Conservation (phyloP, 306 rosid species). For the Mimosa bimucronata region DNA sequence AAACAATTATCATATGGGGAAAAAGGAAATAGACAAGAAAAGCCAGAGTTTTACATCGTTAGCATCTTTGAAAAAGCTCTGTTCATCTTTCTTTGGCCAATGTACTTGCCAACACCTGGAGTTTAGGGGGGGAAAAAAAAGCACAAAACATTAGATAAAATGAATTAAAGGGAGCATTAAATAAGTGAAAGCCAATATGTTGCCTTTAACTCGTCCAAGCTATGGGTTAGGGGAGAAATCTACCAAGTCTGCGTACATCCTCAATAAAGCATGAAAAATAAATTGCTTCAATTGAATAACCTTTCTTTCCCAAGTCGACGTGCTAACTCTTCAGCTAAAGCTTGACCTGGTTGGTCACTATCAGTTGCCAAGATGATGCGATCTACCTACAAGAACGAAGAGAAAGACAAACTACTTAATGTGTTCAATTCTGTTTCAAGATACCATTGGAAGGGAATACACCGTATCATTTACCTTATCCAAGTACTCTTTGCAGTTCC, state of each 20-base stretch:
- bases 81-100: slow-evolving; percentile 59
- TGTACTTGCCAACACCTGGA: slow-evolving; percentile 52
- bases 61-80: slow-evolving; percentile 52
- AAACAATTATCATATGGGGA: neutral
- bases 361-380: slow-evolving; percentile 58
- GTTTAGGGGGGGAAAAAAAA: neutral
- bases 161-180: neutral
- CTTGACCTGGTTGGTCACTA: slow-evolving; percentile 55
- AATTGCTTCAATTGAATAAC: slow-evolving; percentile 33
- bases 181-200: slow-evolving; percentile 10
- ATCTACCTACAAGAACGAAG: slow-evolving; percentile 40
- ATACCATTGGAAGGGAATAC: slow-evolving; percentile 27
- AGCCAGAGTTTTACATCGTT: slow-evolving; percentile 48
- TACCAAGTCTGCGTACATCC: neutral
- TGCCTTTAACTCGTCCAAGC: slow-evolving; percentile 7
- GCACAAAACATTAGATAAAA: neutral
- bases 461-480: slow-evolving; percentile 62
- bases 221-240: neutral
- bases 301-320: slow-evolving; percentile 58
- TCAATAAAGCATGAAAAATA: slow-evolving; percentile 27
- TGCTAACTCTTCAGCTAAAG: slow-evolving; percentile 56
- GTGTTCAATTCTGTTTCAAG: slow-evolving; percentile 7
- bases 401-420: slow-evolving; percentile 8
- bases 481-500: slow-evolving; percentile 75
- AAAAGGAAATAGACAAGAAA: neutral